Evolutionary conservation across 2,329 filamentous ascomycete genomes (phyloP).

Genomic region (Trichoderma sp.): DNA sequence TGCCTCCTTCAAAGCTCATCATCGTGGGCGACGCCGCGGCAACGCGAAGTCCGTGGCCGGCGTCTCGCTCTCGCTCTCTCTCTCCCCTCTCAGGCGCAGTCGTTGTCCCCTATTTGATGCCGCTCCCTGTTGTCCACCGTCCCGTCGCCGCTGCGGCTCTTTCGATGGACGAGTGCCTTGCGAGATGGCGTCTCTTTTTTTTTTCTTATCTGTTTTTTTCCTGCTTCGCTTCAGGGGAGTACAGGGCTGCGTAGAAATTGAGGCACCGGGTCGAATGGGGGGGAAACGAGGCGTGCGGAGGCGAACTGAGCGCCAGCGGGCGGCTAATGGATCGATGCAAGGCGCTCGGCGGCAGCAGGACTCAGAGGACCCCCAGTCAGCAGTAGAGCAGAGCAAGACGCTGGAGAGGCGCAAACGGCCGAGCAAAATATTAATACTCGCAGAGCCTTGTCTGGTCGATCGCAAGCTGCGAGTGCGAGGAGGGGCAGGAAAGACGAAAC

Average conservation of each 20-base stretch:
- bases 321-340: slow-evolving; percentile 8
- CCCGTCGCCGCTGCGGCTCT: background rate
- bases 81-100: background rate
- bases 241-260: slow-evolving; percentile 1
- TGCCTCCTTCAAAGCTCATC: slow-evolving; percentile 63
- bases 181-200: background rate
- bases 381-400: background rate
- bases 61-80: background rate
- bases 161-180: background rate
- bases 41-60: slow-evolving; percentile 9
- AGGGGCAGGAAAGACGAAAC: slow-evolving; percentile 13
- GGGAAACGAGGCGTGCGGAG: slow-evolving; percentile 6
- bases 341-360: background rate
- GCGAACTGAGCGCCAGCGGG: slow-evolving; percentile 12
- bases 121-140: background rate
- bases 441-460: slow-evolving; percentile 1
- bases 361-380: background rate
- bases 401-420: background rate
- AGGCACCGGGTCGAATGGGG: background rate
- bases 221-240: background rate
- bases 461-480: slow-evolving; percentile 6
- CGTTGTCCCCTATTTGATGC: slow-evolving; percentile 8
- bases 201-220: background rate
- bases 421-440: background rate
- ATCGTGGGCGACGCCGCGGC: slow-evolving; percentile 27